phyloP scores from a whole-genome alignment of 2,329 filamentous ascomycete genomes.

The Beauveria australis region DNA sequence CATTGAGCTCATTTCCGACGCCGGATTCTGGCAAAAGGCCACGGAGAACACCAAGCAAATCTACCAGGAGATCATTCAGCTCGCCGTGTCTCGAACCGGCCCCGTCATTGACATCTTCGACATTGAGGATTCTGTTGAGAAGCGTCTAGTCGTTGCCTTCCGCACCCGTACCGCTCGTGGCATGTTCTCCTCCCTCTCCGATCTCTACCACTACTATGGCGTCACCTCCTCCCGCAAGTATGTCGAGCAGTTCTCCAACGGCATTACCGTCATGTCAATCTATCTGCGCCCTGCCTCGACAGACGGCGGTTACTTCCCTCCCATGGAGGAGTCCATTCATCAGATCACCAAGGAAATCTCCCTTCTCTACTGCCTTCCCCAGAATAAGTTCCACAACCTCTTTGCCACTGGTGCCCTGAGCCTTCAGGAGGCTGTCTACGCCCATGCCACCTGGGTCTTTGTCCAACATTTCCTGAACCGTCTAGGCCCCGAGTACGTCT shows the following conservation, averaged over 20 bases:
- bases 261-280: slow-evolving; percentile 92
- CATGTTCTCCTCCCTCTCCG: slow-evolving; percentile 88
- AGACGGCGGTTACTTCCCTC: slow-evolving; percentile 53
- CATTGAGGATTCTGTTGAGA: slow-evolving; percentile 83
- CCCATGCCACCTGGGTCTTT: slow-evolving; percentile 95
- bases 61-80: slow-evolving; percentile 87
- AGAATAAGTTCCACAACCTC: slow-evolving; percentile 88
- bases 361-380: slow-evolving; percentile 91
- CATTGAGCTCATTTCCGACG: slow-evolving; percentile 85
- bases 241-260: slow-evolving; percentile 97
- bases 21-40: slow-evolving; percentile 90
- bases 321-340: slow-evolving; percentile 89
- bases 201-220: slow-evolving; percentile 98
- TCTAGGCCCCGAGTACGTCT: slow-evolving; percentile 83
- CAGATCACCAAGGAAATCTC: slow-evolving; percentile 99
- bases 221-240: slow-evolving; percentile 96
- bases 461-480: slow-evolving; percentile 97
- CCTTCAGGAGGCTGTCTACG: slow-evolving; percentile 93
- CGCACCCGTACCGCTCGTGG: slow-evolving; percentile 86
- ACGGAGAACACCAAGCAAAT: slow-evolving; percentile 92
- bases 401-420: slow-evolving; percentile 83
- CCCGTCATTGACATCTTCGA: slow-evolving; percentile 98
- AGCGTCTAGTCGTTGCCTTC: slow-evolving; percentile 90
- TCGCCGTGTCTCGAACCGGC: slow-evolving; percentile 75
- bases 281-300: slow-evolving; percentile 71